Evolutionary conservation across 2,329 filamentous ascomycete species (phyloP).

Genomic region (Lasiodiplodia citricola): DNA sequence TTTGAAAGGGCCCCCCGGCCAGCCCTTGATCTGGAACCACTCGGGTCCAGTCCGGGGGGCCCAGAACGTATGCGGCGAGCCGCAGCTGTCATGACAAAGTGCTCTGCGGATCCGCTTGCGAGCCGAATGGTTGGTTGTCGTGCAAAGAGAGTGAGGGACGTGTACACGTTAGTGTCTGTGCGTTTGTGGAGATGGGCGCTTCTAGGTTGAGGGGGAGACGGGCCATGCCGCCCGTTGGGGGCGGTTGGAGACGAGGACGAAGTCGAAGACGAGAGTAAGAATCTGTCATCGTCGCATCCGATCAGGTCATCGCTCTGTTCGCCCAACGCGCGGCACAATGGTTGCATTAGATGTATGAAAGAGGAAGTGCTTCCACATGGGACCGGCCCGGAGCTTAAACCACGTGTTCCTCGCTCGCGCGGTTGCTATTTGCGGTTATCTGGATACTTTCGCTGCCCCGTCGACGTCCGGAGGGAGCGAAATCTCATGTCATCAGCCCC

Average conservation of each 20-base stretch:
- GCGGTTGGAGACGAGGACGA: no score
- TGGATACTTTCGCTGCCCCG: not conserved
- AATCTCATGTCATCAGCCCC: constrained; percentile 26
- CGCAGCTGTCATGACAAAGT: not conserved
- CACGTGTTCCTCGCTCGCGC: not conserved
- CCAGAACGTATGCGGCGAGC: not conserved
- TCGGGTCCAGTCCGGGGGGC: not conserved
- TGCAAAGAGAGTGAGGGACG: not conserved
- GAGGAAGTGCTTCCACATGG: not conserved
- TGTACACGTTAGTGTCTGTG: not conserved
- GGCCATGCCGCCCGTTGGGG: not conserved
- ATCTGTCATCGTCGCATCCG: no score
- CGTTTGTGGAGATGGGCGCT: not conserved
- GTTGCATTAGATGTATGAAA: not conserved
- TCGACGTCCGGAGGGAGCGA: not conserved
- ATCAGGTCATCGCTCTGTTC: no score
- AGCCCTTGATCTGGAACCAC: not conserved
- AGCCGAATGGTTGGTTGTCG: not conserved
- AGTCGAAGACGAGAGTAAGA: not conserved
- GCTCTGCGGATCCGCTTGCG: not conserved
- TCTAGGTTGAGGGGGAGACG: not conserved
- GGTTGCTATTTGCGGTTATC: not conserved
- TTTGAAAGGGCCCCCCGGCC: not conserved
- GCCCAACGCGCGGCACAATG: not conserved
- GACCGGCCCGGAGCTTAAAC: constrained; percentile 1